Conservation (phyloP, 164 flowering plant genomes). For the Houttuynia cordata region DNA sequence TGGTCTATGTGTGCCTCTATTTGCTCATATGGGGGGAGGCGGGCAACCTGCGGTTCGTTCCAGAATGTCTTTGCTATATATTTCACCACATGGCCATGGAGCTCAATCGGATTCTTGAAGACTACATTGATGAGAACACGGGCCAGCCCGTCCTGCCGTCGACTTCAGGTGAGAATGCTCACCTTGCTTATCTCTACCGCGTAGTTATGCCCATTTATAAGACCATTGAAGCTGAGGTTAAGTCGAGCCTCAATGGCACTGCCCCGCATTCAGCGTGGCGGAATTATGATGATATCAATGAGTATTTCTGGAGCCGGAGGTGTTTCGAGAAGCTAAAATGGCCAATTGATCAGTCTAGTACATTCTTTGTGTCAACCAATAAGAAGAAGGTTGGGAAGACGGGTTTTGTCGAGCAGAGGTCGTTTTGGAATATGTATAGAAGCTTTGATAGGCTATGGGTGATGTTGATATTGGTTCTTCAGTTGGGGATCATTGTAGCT, state of each 20-base stretch:
- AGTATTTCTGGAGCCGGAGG: slow-evolving; percentile 79
- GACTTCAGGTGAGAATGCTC: slow-evolving; percentile 9
- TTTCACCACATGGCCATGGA: slow-evolving; percentile 81
- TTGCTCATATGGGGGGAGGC: slow-evolving; percentile 91
- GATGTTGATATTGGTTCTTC: slow-evolving; percentile 60
- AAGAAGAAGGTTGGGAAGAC: slow-evolving; percentile 62
- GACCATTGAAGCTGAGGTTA: slow-evolving; percentile 34
- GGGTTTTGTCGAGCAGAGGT: slow-evolving; percentile 90
- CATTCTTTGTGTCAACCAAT: slow-evolving; percentile 25
- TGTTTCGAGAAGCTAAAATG: slow-evolving; percentile 56
- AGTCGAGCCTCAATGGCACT: slow-evolving; percentile 60
- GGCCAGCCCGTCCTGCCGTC: slow-evolving; percentile 11
- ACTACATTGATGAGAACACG: slow-evolving; percentile 51
- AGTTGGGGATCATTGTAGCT: slow-evolving; percentile 73
- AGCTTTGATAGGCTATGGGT: slow-evolving; percentile 92
- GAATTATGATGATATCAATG: slow-evolving; percentile 91
- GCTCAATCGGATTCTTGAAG: slow-evolving; percentile 53
- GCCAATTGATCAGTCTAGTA: slow-evolving; percentile 51
- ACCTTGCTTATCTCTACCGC: slow-evolving; percentile 3
- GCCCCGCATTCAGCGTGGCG: slow-evolving; percentile 93
- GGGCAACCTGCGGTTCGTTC: slow-evolving; percentile 65
- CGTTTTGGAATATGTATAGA: slow-evolving; percentile 83
- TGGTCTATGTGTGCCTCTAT: slow-evolving; percentile 46
- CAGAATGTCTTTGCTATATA: slow-evolving; percentile 79
- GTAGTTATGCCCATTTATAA: slow-evolving; percentile 11